phyloP scores from a whole-genome alignment of 805 yeast species.

The Tetrapisispora taiwanensis region DNA sequence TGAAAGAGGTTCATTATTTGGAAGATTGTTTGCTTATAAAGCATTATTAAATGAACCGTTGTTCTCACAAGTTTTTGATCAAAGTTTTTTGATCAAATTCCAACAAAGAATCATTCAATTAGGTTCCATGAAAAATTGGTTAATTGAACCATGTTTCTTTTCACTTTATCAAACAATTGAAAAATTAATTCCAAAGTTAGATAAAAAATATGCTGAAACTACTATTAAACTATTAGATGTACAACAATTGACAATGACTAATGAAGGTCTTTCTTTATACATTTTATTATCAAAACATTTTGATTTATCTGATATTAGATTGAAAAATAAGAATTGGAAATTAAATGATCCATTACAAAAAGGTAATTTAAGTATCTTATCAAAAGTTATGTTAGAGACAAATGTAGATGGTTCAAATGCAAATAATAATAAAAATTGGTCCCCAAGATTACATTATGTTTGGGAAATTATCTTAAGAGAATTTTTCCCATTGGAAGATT shows the following conservation, averaged over 20 bases:
- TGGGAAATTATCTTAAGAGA: slow-evolving; percentile 55
- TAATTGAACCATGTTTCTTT: slow-evolving; percentile 69
- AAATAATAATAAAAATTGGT: slow-evolving; percentile 54
- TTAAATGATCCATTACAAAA: slow-evolving; percentile 61
- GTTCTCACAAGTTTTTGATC: slow-evolving; percentile 23
- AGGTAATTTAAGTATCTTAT: slow-evolving; percentile 51
- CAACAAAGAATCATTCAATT: slow-evolving; percentile 41
- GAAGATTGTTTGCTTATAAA: slow-evolving; percentile 77
- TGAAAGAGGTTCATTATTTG: slow-evolving; percentile 70
- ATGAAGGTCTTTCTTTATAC: slow-evolving; percentile 74
- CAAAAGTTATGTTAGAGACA: slow-evolving; percentile 55
- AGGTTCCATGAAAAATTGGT: slow-evolving; percentile 66
- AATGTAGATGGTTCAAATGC: slow-evolving; percentile 15
- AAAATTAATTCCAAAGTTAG: slow-evolving; percentile 18
- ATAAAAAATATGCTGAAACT: slow-evolving; percentile 11
- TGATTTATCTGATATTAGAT: slow-evolving; percentile 5
- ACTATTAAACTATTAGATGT: slow-evolving; percentile 40
- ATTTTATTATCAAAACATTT: slow-evolving; percentile 25
- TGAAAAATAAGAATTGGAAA: slow-evolving; percentile 44
- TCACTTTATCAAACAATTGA: slow-evolving; percentile 52
- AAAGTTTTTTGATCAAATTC: slow-evolving; percentile 33
- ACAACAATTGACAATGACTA: slow-evolving; percentile 48
- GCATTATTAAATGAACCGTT: slow-evolving; percentile 51
- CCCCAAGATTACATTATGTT: slow-evolving; percentile 62
- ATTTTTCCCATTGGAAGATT: slow-evolving; percentile 20